phyloP scores from a whole-genome alignment of 768 basidiomycete species.

The Lentinula aciculospora region DNA sequence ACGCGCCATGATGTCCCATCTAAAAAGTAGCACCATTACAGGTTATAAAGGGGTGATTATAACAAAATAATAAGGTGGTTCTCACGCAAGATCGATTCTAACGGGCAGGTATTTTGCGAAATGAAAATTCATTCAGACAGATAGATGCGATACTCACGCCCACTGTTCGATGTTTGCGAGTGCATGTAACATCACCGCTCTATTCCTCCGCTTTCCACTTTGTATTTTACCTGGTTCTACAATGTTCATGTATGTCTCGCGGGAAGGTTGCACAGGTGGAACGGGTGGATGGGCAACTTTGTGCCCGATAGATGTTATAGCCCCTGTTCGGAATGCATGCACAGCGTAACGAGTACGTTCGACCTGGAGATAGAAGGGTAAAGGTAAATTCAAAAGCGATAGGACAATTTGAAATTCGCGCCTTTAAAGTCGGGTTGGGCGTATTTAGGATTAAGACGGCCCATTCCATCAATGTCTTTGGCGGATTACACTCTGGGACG shows the following conservation, averaged over 20 bases:
- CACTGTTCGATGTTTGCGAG: conserved; percentile 85
- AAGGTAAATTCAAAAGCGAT: neutral
- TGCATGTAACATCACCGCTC: conserved; percentile 74
- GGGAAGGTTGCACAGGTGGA: conserved; percentile 60
- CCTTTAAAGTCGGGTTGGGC: conserved; percentile 61
- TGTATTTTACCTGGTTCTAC: conserved; percentile 57
- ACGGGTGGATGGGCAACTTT: conserved; percentile 34
- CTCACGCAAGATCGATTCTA: conserved; percentile 72
- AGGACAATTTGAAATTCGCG: conserved; percentile 16
- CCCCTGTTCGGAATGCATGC: conserved; percentile 61
- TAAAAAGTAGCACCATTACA: conserved; percentile 16
- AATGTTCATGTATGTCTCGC: conserved; percentile 48
- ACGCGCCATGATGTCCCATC: conserved; percentile 81
- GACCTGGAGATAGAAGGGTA: conserved; percentile 33
- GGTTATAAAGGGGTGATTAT: neutral
- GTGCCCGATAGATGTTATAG: conserved; percentile 62
- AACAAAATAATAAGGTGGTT: conserved; percentile 8
- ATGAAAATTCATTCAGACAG: neutral
- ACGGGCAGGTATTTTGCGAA: neutral
- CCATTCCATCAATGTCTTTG: conserved; percentile 72
- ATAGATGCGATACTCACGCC: conserved; percentile 51
- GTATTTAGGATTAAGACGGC: conserved; percentile 77
- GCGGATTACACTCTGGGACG: conserved; percentile 42
- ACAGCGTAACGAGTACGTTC: conserved; percentile 68
- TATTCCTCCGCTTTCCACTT: conserved; percentile 44